Base-by-base conservation (phyloP, 192 early-diverging fungal species). In the Geranomyces michiganensis region DNA sequence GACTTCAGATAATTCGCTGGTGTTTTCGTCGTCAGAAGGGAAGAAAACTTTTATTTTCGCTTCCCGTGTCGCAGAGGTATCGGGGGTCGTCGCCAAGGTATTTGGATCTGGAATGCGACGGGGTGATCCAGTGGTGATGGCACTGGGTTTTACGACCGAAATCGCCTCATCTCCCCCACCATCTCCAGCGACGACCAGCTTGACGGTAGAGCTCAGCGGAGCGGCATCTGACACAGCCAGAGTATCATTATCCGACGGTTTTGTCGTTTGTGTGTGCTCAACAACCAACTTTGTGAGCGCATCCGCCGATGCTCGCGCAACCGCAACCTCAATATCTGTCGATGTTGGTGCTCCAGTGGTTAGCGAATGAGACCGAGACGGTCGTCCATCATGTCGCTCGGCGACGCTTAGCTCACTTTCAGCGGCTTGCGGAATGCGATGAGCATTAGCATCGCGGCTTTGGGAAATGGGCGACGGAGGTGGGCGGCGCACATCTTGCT, bases 1-100 rank as follows among this genome's bases (percentile, higher is more conserved):
- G 33, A 70, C 56, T 22, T 70, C 68, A 7, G 68, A 70, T 13
- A 70, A 22, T 33, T 70, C 68, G 45, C 68, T 70, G 56, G 60
- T 22, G 7, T 56, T 61, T 1, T 70, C 68, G 10, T 70, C 68
- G 13, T 56, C 62, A 7, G 68, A 70, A 12, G 17, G 27, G 1
- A 26, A 43, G 21, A 41, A n/a, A n/a, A 26, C 41, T 14, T 22
- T 43, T 6, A 22, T 46, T 43, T 43, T 46, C 41, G 19, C 5
- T 9, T 27, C 26, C 0, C 22, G 3, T 41, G 36, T 10, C n/a
- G n/a, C n/a, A n/a, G n/a, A n/a, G n/a, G n/a, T n/a, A n/a, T n/a
- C n/a, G n/a, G n/a, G n/a, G n/a, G n/a, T n/a, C n/a, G n/a, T n/a
- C n/a, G n/a, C n/a, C n/a, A n/a, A n/a, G n/a, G n/a, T n/a, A n/a